Base-by-base conservation (phyloP, 2,329 filamentous ascomycete species). In the Colletotrichum melonis region DNA sequence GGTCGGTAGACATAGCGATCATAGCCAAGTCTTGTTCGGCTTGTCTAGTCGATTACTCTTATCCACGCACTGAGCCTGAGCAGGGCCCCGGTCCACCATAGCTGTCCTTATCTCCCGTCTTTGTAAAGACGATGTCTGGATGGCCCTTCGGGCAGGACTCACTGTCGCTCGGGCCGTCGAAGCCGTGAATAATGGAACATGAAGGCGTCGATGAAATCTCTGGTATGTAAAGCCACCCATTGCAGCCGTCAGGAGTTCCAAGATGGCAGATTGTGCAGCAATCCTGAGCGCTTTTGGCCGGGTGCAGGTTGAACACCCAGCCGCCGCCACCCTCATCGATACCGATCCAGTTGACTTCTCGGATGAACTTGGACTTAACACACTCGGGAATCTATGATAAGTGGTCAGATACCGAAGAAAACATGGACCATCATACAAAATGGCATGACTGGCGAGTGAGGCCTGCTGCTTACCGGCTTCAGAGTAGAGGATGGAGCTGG, bases 151-250 rank as follows among this genome's bases (percentile, higher is more conserved):
- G 75, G 24, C 76, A 76, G 14, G 59, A 8, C 6, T 62, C 49
- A 32, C 66, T 57, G 11, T 38, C 46, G 16, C 67, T 65, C 2
- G 72, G 66, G 16, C 76, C 76, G 22, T 49, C 4, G 56, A 71
- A 75, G 22, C 73, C 73, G 30, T 65, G 30, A 14, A 76, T 75
- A 19, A 75, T 55, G 63, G 70, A 75, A 69, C 76, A 76, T 2
- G 59, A 28, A 2, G 75, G 75, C 1, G 59, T 70, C 4, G 59
- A 56, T 11, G 30, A 62, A 28, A 62, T 63, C 2, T 26, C 28
- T 3, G 63, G 52, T 55, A 74, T 62, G 49, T 68, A 76, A 7
- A 76, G 30, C 76, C 76, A 76, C 12, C 70, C 76, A 32, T 76
- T 76, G 55, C 76, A 76, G 12, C 62, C 73, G 30, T 74, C 65